phyloP scores from a whole-genome alignment of 139 green algal species.

The Desmodesmus armatus region DNA sequence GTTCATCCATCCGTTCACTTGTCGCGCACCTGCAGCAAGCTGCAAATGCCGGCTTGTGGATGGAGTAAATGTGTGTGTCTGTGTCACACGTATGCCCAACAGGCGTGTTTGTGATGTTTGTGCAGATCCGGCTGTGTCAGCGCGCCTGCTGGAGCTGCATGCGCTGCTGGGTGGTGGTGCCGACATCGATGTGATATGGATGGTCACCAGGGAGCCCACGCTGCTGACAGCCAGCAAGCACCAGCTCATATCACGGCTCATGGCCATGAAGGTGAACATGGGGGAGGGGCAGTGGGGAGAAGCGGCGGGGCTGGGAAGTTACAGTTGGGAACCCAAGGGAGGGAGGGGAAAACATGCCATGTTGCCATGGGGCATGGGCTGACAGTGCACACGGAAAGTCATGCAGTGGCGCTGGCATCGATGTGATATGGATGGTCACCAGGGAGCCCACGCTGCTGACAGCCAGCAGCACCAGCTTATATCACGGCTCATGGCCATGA shows the following conservation, averaged over 20 bases:
- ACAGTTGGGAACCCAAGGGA: background rate
- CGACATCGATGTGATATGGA: constrained; percentile 50
- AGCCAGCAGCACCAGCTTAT: constrained; percentile 56
- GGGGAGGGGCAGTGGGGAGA: background rate
- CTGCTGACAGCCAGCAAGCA: constrained; percentile 63
- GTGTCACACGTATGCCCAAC: no score
- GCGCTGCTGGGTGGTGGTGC: constrained; percentile 62
- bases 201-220: constrained; percentile 62
- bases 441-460: constrained; percentile 72
- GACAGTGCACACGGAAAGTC: no score
- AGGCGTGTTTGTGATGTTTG: background rate
- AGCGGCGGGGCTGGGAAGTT: background rate
- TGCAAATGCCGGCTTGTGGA: no score
- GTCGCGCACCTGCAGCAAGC: no score
- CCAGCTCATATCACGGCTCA: constrained; percentile 56
- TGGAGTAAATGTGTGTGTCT: no score
- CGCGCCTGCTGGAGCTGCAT: constrained; percentile 70
- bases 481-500: constrained; percentile 65
- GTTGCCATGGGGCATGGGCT: no score
- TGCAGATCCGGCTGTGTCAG: constrained; percentile 58
- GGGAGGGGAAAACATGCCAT: no score
- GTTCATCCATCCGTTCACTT: no score
- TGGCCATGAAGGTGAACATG: constrained; percentile 64
- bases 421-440: constrained; percentile 49
- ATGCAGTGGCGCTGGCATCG: constrained; percentile 41